phyloP scores from a whole-genome alignment of 1,139 yeast species.

The Magnusiomyces sp. region DNA sequence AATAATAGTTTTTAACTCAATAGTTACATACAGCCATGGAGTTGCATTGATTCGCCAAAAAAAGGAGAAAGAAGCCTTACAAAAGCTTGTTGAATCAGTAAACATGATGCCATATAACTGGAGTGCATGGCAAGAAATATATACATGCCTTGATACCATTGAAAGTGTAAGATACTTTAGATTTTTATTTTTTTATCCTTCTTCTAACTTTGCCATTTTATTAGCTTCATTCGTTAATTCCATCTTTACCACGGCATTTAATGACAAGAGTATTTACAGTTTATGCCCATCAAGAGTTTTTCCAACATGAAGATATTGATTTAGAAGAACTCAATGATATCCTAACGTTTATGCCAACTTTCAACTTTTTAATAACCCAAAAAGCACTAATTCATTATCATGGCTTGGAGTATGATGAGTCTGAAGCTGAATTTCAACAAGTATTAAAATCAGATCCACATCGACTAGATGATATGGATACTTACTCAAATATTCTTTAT shows the following conservation, averaged over 20 bases:
- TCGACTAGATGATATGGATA: conserved; percentile 81
- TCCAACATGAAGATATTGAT: conserved; percentile 48
- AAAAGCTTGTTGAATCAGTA: conserved; percentile 50
- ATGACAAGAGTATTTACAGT: conserved; percentile 58
- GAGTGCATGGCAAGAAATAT: conserved; percentile 87
- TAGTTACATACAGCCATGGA: conserved; percentile 29
- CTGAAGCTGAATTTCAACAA: conserved; percentile 72
- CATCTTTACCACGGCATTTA: conserved; percentile 25
- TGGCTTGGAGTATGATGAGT: conserved; percentile 67
- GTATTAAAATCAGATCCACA: conserved; percentile 73
- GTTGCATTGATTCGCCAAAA: conserved; percentile 56
- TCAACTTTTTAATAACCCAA: conserved; percentile 68
- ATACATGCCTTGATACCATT: conserved; percentile 52
- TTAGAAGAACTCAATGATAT: conserved; percentile 36
- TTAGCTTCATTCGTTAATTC: conserved; percentile 11
- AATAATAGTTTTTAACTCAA: conserved; percentile 6
- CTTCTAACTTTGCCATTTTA: conserved; percentile 15
- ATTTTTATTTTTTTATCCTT: background rate
- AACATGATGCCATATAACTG: conserved; percentile 73
- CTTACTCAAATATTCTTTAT: conserved; percentile 85
- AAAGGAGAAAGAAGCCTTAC: conserved; percentile 51
- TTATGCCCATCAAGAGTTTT: conserved; percentile 70
- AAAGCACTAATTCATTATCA: conserved; percentile 76
- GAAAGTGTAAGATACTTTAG: conserved; percentile 38
- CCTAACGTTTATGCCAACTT: conserved; percentile 54